phyloP scores from a whole-genome alignment of 108 stramenopile species.

The Skeletonema marinoi region DNA sequence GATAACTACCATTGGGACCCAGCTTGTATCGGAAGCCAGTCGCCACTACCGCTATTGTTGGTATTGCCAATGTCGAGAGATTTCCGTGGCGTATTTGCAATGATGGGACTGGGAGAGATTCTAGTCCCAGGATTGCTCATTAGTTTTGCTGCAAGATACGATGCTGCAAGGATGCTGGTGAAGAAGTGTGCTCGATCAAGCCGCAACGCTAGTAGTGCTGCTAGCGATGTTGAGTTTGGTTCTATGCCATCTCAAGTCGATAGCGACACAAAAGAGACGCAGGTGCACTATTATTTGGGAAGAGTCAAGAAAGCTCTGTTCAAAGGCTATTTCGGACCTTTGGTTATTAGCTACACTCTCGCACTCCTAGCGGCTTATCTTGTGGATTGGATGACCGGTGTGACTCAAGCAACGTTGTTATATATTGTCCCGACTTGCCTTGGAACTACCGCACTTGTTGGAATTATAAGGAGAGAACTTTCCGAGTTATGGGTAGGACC shows the following conservation, averaged over 20 bases:
- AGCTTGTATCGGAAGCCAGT: slow-evolving; percentile 68
- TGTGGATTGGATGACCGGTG: slow-evolving; percentile 84
- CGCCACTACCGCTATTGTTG: slow-evolving; percentile 90
- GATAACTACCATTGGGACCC: slow-evolving; percentile 88
- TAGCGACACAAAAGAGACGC: neutral
- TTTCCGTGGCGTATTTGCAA: slow-evolving; percentile 77
- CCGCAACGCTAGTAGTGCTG: neutral
- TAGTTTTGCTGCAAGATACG: slow-evolving; percentile 68
- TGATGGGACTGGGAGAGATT: slow-evolving; percentile 95
- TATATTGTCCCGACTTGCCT: slow-evolving; percentile 92
- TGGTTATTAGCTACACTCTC: slow-evolving; percentile 85
- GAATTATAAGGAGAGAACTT: slow-evolving; percentile 63
- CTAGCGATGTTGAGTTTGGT: neutral
- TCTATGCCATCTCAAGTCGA: slow-evolving; percentile 26
- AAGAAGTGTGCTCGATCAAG: slow-evolving; percentile 24
- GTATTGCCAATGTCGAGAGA: slow-evolving; percentile 61
- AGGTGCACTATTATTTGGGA: slow-evolving; percentile 13
- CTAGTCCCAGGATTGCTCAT: slow-evolving; percentile 77
- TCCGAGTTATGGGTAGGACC: slow-evolving; percentile 78
- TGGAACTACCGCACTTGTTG: slow-evolving; percentile 74
- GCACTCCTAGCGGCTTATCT: slow-evolving; percentile 88
- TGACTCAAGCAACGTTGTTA: slow-evolving; percentile 91
- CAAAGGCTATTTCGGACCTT: slow-evolving; percentile 75
- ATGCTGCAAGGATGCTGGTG: slow-evolving; percentile 55
- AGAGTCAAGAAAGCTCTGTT: slow-evolving; percentile 16